Evolutionary conservation across 2,329 filamentous ascomycete species (phyloP), one percentile per base, ranked within the genome.

Genomic region (Hypoxylon sp.): DNA sequence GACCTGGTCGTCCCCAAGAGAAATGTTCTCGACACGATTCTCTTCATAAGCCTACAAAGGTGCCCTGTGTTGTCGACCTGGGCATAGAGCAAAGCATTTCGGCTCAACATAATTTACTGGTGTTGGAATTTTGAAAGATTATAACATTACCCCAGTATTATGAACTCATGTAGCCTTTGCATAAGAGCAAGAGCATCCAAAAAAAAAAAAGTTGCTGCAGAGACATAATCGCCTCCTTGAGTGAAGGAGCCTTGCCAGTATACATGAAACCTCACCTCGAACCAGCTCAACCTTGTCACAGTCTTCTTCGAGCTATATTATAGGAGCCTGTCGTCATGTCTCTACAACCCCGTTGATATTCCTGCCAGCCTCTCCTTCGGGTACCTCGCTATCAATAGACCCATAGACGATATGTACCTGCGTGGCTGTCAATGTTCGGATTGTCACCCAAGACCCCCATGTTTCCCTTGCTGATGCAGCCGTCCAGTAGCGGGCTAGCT

Each of bases 371-470:
- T 11, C 26, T 20, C 2, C 16, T 2, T 44, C 26, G 9, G 24
- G 33, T 4, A 50, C 28, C 26, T 20, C 6, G 20, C 24, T 28
- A 46, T 26, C 61, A 65, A 53, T 70, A 71, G 7, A 75, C 46
- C 63, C 72, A 69, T 2, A 75, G 59, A 38, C 73, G 69, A 40
- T 75, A 75, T 4, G 71, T 74, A 12, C 73, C 73, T 2, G 59
- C 61, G 12, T 71, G 68, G 40, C 73, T 68, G 50, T 75, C 73
- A 50, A 75, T 73, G 61, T 75, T 72, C 2, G 55, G 18, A 46
- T 70, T 62, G 62, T 75, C 73, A 3, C 68, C 65, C 63, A 74
- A 71, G 30, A 75, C 42, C 7, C 72, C 72, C 55, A 70, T 70
- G 18, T 71, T 65, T 2, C 71, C 73, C 11, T 52, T 55, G 18